Percentiles rank a stretch among this genome's conserved stretches.
Conservation (phyloP, 1,139 yeast species). For the Geotrichum bryndzae region DNA sequence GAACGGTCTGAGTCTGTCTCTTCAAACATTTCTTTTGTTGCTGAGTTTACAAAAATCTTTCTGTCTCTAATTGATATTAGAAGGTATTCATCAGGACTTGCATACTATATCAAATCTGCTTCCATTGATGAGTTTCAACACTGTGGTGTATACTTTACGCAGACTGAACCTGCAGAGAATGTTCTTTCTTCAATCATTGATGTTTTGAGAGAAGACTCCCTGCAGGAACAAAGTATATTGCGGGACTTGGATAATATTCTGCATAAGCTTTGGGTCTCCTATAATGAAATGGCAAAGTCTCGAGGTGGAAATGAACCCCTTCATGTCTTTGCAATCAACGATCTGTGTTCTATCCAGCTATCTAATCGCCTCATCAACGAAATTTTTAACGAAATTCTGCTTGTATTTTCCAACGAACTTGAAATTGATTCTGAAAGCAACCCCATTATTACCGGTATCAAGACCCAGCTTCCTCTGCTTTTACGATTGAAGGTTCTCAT, state of each 20-base stretch:
- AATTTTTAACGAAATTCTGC: conserved; percentile 2
- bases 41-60: conserved; percentile 19
- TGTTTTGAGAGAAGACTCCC: conserved; percentile 16
- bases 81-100: conserved; percentile 16
- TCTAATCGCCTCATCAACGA: conserved; percentile 10
- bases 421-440: background rate
- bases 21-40: conserved; percentile 9
- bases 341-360: conserved; percentile 14
- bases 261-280: conserved; percentile 15
- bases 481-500: conserved; percentile 12
- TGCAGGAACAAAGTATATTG: conserved; percentile 11
- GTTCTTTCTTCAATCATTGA: conserved; percentile 19
- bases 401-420: background rate
- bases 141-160: conserved; percentile 15
- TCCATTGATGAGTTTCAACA: conserved; percentile 20
- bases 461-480: conserved; percentile 4
- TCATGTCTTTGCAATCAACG: conserved; percentile 12
- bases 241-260: conserved; percentile 13
- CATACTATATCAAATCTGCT: conserved; percentile 17
- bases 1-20: conserved; percentile 15
- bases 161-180: conserved; percentile 18
- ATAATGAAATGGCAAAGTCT: conserved; percentile 9
- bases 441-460: conserved; percentile 8
- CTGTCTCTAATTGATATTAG: conserved; percentile 20
- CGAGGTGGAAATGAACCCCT: conserved; percentile 7